Conservation (phyloP, 257 asterid species). For the Asclepias syriaca region DNA sequence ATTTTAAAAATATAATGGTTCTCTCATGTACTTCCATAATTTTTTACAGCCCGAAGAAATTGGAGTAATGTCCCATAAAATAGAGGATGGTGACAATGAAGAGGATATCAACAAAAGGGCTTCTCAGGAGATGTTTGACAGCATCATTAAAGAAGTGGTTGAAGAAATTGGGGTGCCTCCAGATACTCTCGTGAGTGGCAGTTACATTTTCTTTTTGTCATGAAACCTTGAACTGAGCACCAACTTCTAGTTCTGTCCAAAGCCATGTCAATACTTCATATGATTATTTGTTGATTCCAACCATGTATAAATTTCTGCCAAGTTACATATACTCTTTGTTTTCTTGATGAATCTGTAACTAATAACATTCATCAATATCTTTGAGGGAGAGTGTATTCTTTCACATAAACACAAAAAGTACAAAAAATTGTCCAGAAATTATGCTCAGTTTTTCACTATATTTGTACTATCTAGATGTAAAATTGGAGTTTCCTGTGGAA, state of each 20-base stretch:
- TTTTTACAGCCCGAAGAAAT: conserved; percentile 78
- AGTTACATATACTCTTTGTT: background rate
- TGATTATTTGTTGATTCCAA: background rate
- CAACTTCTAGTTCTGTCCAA: background rate
- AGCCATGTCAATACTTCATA: background rate
- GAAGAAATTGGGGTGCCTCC: conserved; percentile 96
- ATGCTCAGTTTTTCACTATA: background rate
- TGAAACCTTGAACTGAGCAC: background rate
- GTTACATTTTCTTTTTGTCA: background rate
- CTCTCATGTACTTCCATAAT: background rate
- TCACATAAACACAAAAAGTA: background rate
- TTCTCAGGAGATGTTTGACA: conserved; percentile 88
- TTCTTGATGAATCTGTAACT: background rate
- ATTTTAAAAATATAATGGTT: background rate
- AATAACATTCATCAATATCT: background rate
- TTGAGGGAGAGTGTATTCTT: background rate
- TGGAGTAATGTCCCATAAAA: conserved; percentile 45
- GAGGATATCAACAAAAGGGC: conserved; percentile 43
- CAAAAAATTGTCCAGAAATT: background rate
- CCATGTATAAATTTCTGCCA: background rate
- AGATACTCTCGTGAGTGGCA: conserved; percentile 50
- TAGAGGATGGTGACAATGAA: conserved; percentile 27
- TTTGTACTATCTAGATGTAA: background rate
- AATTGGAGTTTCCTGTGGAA: background rate
- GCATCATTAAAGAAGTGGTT: conserved; percentile 88